Conservation (phyloP, 257 asterid species). For the Solanum appendiculatum region DNA sequence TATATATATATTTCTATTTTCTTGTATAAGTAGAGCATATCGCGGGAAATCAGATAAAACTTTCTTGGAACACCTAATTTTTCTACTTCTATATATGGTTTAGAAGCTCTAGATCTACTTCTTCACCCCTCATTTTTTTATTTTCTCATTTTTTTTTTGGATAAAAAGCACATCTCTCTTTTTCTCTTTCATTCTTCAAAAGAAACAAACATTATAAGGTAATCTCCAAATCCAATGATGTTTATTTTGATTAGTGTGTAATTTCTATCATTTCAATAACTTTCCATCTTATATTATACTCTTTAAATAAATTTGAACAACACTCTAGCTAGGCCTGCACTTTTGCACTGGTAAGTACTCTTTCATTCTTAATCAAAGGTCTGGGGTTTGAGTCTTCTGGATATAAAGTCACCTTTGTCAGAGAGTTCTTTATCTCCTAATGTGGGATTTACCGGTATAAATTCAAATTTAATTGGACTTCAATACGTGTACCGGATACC, state of each 20-base stretch:
- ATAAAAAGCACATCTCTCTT: not conserved
- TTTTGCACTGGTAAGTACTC: too few species aligned
- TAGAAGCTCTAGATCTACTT: conserved; percentile 23
- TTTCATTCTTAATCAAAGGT: too few species aligned
- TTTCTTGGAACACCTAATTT: conserved; percentile 34
- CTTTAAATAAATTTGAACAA: not conserved
- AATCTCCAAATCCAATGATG: conserved; percentile 33
- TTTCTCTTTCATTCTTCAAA: conserved; percentile 5
- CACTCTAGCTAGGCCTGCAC: conserved; percentile 36
- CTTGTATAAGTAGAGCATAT: conserved; percentile 18
- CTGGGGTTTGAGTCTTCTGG: too few species aligned
- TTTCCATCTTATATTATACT: not conserved
- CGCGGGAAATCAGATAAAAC: conserved; percentile 33
- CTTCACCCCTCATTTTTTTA: not conserved
- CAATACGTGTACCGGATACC: too few species aligned
- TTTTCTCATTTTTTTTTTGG: not conserved
- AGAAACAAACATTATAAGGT: conserved; percentile 17
- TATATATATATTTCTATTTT: not conserved
- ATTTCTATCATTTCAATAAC: conserved; percentile 11
- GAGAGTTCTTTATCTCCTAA: too few species aligned
- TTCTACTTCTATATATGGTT: conserved; percentile 2
- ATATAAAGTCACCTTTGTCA: not conserved
- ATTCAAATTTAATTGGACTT: too few species aligned
- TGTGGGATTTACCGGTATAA: too few species aligned
- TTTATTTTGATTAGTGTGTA: conserved; percentile 24